Evolutionary conservation across 164 flowering plant species (phyloP).

Genomic region (Annona squamosa): DNA sequence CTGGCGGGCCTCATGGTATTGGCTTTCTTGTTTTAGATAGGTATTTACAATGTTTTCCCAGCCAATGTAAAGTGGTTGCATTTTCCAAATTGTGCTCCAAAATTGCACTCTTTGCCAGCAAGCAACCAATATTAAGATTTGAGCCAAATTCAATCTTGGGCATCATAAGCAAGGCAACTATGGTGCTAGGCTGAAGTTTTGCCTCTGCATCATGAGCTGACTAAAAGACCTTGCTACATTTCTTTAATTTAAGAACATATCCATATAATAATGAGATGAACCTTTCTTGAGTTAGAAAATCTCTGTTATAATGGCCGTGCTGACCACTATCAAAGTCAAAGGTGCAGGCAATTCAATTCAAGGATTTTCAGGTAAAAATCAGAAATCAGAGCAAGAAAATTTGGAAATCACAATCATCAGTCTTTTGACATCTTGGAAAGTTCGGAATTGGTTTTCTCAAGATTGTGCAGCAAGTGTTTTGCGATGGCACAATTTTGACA

Average conservation of each 20-base stretch:
- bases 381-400: background rate
- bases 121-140: slow-evolving; percentile 53
- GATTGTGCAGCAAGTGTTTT: background rate
- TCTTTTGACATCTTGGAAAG: background rate
- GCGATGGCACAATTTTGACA: background rate
- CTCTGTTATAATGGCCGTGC: no score
- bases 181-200: slow-evolving; percentile 9
- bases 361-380: background rate
- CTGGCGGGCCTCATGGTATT: no score
- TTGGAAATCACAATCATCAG: background rate
- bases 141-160: background rate
- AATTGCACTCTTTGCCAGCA: slow-evolving; percentile 72
- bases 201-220: slow-evolving; percentile 16
- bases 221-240: slow-evolving; percentile 24
- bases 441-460: background rate
- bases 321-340: background rate
- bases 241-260: background rate
- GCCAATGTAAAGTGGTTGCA: slow-evolving; percentile 33
- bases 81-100: slow-evolving; percentile 72
- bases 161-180: slow-evolving; percentile 16
- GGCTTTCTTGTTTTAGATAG: no score
- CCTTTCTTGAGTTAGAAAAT: background rate
- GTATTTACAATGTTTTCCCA: background rate
- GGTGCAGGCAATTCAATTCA: background rate
- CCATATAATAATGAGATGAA: background rate